Evolutionary conservation across 345 rosid species (phyloP).

Genomic region (Psidium guajava): DNA sequence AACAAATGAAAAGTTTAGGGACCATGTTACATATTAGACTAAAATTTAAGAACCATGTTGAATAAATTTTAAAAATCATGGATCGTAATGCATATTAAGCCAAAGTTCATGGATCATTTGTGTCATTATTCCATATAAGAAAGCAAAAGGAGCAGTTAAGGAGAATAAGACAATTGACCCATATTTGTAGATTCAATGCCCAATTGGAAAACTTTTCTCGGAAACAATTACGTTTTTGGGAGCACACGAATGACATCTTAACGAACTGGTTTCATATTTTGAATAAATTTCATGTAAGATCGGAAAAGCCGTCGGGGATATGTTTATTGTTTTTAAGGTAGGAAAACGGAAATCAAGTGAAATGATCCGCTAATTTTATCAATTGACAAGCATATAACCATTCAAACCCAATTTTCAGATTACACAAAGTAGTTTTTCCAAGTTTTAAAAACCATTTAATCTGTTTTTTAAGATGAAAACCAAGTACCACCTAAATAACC

Average conservation of each 20-base stretch:
- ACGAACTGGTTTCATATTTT: not conserved
- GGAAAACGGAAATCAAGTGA: not conserved
- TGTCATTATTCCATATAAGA: not conserved
- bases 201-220: not conserved
- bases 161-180: not conserved
- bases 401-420: not conserved
- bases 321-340: not conserved
- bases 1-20: too few species aligned
- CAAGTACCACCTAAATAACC: not conserved
- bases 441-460: not conserved
- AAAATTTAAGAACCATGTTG: too few species aligned
- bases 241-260: not conserved
- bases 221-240: not conserved
- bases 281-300: not conserved
- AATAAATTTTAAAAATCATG: too few species aligned
- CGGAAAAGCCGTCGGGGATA: not conserved
- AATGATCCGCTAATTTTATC: not conserved
- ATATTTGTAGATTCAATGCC: not conserved
- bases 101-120: too few species aligned
- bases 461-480: not conserved
- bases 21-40: too few species aligned
- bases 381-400: not conserved
- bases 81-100: too few species aligned
- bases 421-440: not conserved
- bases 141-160: not conserved